Percentiles rank a stretch among this genome's conserved stretches.
phyloP scores from a whole-genome alignment of 1,284 basidiomycete species.

The Trametes polyzona region DNA sequence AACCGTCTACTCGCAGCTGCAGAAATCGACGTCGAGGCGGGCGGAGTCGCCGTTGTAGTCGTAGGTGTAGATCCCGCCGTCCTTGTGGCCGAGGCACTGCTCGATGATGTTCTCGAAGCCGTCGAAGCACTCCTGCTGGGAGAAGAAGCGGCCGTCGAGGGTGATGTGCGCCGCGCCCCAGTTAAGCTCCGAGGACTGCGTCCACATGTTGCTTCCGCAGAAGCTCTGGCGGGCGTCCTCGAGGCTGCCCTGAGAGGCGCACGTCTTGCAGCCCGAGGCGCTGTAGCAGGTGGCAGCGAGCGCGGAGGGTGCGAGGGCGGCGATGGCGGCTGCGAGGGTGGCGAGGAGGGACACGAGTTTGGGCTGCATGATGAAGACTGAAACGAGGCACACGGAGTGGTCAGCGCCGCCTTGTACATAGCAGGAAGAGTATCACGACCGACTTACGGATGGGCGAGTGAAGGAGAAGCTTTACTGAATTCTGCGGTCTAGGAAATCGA shows the following conservation, averaged over 20 bases:
- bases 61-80: conserved; percentile 2
- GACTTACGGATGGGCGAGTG: no score
- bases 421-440: no score
- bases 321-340: not conserved
- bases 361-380: not conserved
- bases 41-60: conserved; percentile 1
- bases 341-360: not conserved
- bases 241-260: not conserved
- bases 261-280: not conserved
- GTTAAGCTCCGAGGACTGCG: not conserved
- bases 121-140: conserved; percentile 4
- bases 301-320: not conserved
- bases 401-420: no score
- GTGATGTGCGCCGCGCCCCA: not conserved
- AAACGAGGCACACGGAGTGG: no score
- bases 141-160: not conserved
- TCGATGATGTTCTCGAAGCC: conserved; percentile 11
- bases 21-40: conserved; percentile 4
- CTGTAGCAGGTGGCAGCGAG: conserved; percentile 7
- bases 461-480: no score
- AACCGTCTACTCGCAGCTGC: conserved; percentile 3
- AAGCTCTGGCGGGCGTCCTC: not conserved
- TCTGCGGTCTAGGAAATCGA: no score
- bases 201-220: not conserved
- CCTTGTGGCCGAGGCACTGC: not conserved